Percentiles rank a stretch among this genome's conserved stretches.
phyloP scores from a whole-genome alignment of 2,329 filamentous ascomycete genomes.

The Monosporascus sp. region DNA sequence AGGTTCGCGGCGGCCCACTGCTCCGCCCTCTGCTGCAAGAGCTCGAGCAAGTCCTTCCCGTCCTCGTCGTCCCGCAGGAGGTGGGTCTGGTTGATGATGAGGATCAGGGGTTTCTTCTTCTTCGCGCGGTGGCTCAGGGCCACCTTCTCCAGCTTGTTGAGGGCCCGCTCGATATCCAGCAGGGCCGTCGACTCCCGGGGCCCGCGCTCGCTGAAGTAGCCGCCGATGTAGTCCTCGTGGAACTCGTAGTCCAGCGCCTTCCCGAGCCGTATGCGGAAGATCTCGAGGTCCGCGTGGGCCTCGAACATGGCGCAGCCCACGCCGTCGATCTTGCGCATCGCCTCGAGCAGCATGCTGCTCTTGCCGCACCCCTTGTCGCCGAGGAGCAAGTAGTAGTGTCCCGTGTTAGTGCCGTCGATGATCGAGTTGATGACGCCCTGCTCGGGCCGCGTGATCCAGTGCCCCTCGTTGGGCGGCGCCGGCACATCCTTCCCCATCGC shows the following conservation, averaged over 20 bases:
- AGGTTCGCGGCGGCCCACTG: conserved; percentile 92
- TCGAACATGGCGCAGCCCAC: conserved; percentile 93
- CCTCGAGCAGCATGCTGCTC: conserved; percentile 90
- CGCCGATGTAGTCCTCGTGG: conserved; percentile 96
- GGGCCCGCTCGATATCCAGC: conserved; percentile 89
- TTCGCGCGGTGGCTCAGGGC: conserved; percentile 64
- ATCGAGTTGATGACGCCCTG: conserved; percentile 80
- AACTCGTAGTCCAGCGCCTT: conserved; percentile 96
- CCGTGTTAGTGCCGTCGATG: conserved; percentile 63
- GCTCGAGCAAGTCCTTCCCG: conserved; percentile 86
- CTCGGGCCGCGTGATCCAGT: conserved; percentile 82
- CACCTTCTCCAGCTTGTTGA: conserved; percentile 98
- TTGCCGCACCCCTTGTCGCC: conserved; percentile 97
- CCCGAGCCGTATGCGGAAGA: conserved; percentile 86
- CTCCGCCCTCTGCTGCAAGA: conserved; percentile 92
- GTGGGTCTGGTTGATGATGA: conserved; percentile 94
- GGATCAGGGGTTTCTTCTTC: conserved; percentile 66
- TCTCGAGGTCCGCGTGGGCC: conserved; percentile 89
- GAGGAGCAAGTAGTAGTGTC: conserved; percentile 87
- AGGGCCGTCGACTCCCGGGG: conserved; percentile 88
- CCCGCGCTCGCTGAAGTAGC: conserved; percentile 89
- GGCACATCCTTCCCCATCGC: conserved; percentile 56
- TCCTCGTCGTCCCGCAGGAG: conserved; percentile 86
- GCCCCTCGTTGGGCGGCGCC: conserved; percentile 41
- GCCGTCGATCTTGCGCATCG: conserved; percentile 88